Conservation (phyloP, 805 yeast genomes). For the Kodamaea lidongshanica region DNA sequence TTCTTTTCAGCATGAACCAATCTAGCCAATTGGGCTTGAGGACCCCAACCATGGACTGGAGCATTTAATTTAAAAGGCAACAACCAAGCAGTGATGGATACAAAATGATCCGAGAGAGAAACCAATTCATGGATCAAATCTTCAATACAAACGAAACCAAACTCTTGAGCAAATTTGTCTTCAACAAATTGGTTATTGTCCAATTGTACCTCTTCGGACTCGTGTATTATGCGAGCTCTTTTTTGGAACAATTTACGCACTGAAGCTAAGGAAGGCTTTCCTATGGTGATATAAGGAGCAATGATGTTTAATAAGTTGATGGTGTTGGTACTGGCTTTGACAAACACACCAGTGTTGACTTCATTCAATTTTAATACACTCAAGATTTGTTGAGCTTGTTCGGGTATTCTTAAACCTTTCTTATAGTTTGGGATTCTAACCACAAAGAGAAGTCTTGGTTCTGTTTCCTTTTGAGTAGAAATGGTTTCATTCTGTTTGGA, state of each 20-base stretch:
- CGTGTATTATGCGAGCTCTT: conserved; percentile 52
- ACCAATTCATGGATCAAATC: conserved; percentile 70
- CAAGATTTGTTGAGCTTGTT: conserved; percentile 55
- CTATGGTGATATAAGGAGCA: conserved; percentile 68
- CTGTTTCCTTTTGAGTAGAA: conserved; percentile 14
- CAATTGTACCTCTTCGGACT: conserved; percentile 30
- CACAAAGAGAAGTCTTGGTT: conserved; percentile 49
- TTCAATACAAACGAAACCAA: conserved; percentile 72
- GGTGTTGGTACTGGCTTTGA: conserved; percentile 54
- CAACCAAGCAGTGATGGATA: conserved; percentile 53
- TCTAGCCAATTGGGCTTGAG: conserved; percentile 62
- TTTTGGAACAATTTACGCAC: conserved; percentile 70
- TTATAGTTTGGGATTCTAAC: conserved; percentile 60
- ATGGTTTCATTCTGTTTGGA: conserved; percentile 38
- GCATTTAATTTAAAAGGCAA: conserved; percentile 64
- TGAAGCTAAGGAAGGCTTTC: conserved; percentile 66
- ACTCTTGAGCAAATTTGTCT: conserved; percentile 52
- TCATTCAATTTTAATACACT: conserved; percentile 54
- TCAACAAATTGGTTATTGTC: conserved; percentile 74
- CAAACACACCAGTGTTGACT: conserved; percentile 64
- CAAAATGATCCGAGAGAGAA: conserved; percentile 59
- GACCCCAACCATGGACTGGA: conserved; percentile 71
- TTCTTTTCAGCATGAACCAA: conserved; percentile 49
- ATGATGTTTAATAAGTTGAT: conserved; percentile 60
- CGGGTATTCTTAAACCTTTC: conserved; percentile 57